phyloP scores from a whole-genome alignment of 2,329 filamentous ascomycete species.

The Alternaria brassicicola region DNA sequence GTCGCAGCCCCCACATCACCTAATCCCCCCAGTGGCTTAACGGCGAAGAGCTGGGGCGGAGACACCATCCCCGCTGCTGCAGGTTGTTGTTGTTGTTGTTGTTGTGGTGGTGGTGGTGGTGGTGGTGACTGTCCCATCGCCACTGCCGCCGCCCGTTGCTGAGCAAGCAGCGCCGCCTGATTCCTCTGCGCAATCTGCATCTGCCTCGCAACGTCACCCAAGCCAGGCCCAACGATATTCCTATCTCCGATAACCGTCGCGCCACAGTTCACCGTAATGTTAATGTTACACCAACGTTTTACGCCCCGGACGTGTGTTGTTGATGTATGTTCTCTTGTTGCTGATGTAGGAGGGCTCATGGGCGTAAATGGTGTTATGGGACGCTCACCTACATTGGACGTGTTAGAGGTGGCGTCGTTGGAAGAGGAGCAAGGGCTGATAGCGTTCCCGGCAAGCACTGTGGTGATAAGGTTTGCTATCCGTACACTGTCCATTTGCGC shows the following conservation, averaged over 20 bases:
- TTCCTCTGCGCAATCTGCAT: constrained; percentile 41
- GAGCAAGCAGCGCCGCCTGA: constrained; percentile 23
- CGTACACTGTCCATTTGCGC: constrained; percentile 39
- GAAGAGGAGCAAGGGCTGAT: background rate
- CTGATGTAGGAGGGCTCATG: too few species aligned
- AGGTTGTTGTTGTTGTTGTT: too few species aligned
- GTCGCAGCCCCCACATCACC: constrained; percentile 12
- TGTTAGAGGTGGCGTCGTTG: too few species aligned
- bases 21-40: too few species aligned
- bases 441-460: constrained; percentile 25
- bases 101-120: too few species aligned
- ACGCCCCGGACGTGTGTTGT: constrained; percentile 12
- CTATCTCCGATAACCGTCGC: constrained; percentile 44
- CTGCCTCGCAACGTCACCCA: constrained; percentile 43
- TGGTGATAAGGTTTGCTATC: constrained; percentile 36
- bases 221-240: constrained; percentile 43
- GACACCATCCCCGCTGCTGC: too few species aligned
- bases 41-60: too few species aligned
- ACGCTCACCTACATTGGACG: too few species aligned
- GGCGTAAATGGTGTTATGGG: background rate
- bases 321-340: constrained; percentile 3
- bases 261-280: constrained; percentile 45
- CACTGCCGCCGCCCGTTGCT: constrained; percentile 11
- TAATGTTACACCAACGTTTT: constrained; percentile 27
- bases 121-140: too few species aligned